Conservation (phyloP, 2,329 filamentous ascomycete species). For the Xylariales sp. region DNA sequence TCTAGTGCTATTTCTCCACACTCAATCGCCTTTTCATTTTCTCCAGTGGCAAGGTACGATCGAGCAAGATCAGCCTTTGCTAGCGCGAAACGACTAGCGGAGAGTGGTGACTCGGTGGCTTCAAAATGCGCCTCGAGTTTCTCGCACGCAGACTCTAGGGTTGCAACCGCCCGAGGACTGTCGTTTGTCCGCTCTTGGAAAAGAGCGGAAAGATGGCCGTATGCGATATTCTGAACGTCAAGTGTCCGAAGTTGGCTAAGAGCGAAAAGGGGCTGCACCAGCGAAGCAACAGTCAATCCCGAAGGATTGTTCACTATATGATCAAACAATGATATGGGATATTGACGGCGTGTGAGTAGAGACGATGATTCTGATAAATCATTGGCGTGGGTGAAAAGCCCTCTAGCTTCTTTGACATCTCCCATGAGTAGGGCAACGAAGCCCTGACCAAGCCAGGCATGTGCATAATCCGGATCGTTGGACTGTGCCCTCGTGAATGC, state of each 20-base stretch:
- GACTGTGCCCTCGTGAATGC: slow-evolving; percentile 90
- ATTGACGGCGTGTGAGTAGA: slow-evolving; percentile 70
- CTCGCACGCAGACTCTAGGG: slow-evolving; percentile 62
- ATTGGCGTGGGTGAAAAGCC: slow-evolving; percentile 89
- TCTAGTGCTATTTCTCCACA: slow-evolving; percentile 78
- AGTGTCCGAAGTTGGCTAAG: slow-evolving; percentile 76
- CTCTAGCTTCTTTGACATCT: slow-evolving; percentile 71
- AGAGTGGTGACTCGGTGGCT: slow-evolving; percentile 68
- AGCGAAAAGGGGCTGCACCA: slow-evolving; percentile 86
- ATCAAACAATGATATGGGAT: slow-evolving; percentile 78
- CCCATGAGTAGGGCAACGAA: slow-evolving; percentile 75
- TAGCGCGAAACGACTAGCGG: slow-evolving; percentile 73
- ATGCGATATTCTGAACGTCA: slow-evolving; percentile 64
- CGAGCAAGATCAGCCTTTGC: slow-evolving; percentile 84
- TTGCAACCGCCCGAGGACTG: slow-evolving; percentile 55
- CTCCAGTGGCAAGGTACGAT: slow-evolving; percentile 66
- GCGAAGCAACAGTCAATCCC: slow-evolving; percentile 48
- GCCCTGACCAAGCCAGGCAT: slow-evolving; percentile 92
- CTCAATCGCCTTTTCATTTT: slow-evolving; percentile 67
- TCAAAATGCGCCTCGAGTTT: slow-evolving; percentile 80
- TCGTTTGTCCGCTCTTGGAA: slow-evolving; percentile 79
- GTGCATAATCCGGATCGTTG: slow-evolving; percentile 86
- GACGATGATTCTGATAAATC: slow-evolving; percentile 82
- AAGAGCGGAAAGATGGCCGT: slow-evolving; percentile 73
- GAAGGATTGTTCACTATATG: slow-evolving; percentile 59